Evolutionary conservation across 768 basidiomycete genomes (phyloP).

Genomic region (Mycena galericulata): DNA sequence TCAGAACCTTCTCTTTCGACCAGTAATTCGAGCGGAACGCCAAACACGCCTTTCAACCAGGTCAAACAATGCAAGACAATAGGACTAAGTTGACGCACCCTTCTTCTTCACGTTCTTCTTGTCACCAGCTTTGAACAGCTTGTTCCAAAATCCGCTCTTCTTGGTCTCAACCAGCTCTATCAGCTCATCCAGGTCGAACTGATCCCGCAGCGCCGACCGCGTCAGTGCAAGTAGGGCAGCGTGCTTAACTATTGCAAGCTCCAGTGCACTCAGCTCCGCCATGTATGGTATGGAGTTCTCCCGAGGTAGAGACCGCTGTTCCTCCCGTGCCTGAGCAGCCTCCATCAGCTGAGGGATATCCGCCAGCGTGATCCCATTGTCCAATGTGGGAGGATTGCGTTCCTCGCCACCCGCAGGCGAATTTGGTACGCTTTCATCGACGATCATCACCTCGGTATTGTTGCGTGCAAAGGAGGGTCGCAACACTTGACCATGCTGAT

Average conservation of each 20-base stretch:
- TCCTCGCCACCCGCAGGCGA: conserved; percentile 70
- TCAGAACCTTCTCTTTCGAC: conserved; percentile 97
- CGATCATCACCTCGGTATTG: conserved; percentile 90
- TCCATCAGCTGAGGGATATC: conserved; percentile 95
- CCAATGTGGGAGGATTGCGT: conserved; percentile 54
- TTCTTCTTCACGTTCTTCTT: conserved; percentile 95
- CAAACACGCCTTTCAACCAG: conserved; percentile 81
- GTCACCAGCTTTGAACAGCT: conserved; percentile 90
- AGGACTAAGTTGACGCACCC: conserved; percentile 56
- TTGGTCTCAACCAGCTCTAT: conserved; percentile 92
- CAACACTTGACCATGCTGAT: conserved; percentile 60
- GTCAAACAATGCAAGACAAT: background rate
- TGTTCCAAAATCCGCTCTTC: conserved; percentile 96
- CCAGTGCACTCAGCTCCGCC: conserved; percentile 85
- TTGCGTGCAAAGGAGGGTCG: conserved; percentile 81
- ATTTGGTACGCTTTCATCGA: conserved; percentile 82
- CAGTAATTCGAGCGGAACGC: conserved; percentile 90
- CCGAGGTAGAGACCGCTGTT: conserved; percentile 84
- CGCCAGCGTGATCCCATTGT: conserved; percentile 91
- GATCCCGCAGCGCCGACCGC: conserved; percentile 81
- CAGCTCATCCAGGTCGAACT: conserved; percentile 92
- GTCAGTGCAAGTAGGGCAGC: conserved; percentile 86
- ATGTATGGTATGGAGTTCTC: conserved; percentile 86
- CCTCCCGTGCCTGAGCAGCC: conserved; percentile 90
- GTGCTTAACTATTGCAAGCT: conserved; percentile 93